Percentiles rank a stretch among this genome's conserved stretches.
phyloP scores from a whole-genome alignment of 2,329 filamentous ascomycete genomes.

The Alternaria arborescens region DNA sequence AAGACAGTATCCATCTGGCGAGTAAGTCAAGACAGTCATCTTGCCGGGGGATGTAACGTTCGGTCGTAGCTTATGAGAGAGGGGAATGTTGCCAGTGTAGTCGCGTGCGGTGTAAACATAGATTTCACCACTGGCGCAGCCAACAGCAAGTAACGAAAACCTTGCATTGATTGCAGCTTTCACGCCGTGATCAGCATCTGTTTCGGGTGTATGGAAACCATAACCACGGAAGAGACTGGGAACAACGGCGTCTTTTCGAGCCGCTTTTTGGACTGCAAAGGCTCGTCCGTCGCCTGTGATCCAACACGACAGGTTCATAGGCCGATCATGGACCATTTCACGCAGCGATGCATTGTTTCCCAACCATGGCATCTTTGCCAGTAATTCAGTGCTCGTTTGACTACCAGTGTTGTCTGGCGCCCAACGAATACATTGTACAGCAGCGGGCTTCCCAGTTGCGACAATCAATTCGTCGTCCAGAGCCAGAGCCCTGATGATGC shows the following conservation, averaged over 20 bases:
- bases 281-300: slow-evolving; percentile 85
- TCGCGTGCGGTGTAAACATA: slow-evolving; percentile 92
- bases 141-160: slow-evolving; percentile 91
- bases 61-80: slow-evolving; percentile 79
- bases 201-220: slow-evolving; percentile 82
- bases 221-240: slow-evolving; percentile 86
- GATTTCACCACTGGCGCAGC: slow-evolving; percentile 79
- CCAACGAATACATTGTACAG: slow-evolving; percentile 98
- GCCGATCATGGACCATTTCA: slow-evolving; percentile 92
- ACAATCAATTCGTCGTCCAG: slow-evolving; percentile 93
- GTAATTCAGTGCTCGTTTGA: slow-evolving; percentile 89
- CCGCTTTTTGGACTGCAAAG: slow-evolving; percentile 82
- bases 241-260: slow-evolving; percentile 54
- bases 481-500: slow-evolving; percentile 85
- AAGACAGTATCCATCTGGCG: slow-evolving; percentile 93
- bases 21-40: slow-evolving; percentile 81
- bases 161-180: slow-evolving; percentile 89
- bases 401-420: slow-evolving; percentile 80
- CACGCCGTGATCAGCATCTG: slow-evolving; percentile 67
- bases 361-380: slow-evolving; percentile 87
- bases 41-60: slow-evolving; percentile 76
- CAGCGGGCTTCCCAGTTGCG: slow-evolving; percentile 87
- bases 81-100: slow-evolving; percentile 89
- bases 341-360: slow-evolving; percentile 77
- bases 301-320: slow-evolving; percentile 97